Evolutionary conservation across 108 stramenopile species (phyloP), one percentile per base, ranked within the genome.

Genomic region (Cyclotella cryptica): DNA sequence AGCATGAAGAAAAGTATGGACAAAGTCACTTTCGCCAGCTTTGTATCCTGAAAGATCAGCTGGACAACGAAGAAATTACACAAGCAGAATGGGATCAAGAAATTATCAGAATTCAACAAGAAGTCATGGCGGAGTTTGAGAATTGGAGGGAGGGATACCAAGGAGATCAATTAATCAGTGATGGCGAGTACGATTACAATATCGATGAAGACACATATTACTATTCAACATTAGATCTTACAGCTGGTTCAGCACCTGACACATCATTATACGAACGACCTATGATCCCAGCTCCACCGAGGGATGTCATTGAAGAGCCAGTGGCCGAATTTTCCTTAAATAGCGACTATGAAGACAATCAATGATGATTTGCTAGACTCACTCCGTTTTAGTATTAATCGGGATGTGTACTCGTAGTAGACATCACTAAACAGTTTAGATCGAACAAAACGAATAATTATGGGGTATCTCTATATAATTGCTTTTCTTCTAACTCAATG

Each of bases 1-100:
- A 94, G 69, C 93, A 94, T 64, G 93, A 94, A 81, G 85, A 87
- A 69, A 89, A 90, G 76, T 94, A 92, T 73, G 93, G 91, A 1
- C 65, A 76, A 54, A 83, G 81, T 72, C 64, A 65, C 53, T 76
- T 76, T 39, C 81, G 81, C 15, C 75, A 83, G 65, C 39, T 76
- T 17, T 72, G 52, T 45, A 49, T 83, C 13, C 59, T 83, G 51
- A 71, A 66, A 60, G 75, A 83, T 27, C 49, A 68, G 54, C 81
- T 83, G 19, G 81, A 83, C 30, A 66, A 41, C 28, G 69, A 72
- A 68, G 81, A 76, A 83, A 83, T 76, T 39, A 65, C 67, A 40
- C 49, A 76, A 68, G 75, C 66, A 62, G 46, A 66, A 29, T 83
- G 81, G 81, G 81, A 83, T 52, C 55, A 72, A 46, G 81, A 76